Evolutionary conservation across 352 stramenopile genomes (phyloP).

Genomic region (Elongisporangium anandrum): DNA sequence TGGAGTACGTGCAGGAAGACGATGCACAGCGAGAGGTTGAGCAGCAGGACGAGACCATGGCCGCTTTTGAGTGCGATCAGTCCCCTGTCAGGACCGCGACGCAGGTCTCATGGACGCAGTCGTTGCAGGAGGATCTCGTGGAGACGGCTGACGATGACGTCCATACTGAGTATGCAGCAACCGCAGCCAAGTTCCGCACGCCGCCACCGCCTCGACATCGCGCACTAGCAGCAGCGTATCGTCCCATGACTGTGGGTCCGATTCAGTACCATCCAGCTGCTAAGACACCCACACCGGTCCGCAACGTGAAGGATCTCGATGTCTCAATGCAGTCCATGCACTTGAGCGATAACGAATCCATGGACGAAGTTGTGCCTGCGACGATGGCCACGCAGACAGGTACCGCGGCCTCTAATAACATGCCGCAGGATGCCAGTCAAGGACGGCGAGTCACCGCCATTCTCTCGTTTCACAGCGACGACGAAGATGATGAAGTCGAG

Average conservation of each 20-base stretch:
- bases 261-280: not conserved
- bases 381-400: not conserved
- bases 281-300: slow-evolving; percentile 13
- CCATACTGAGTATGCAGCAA: slow-evolving; percentile 20
- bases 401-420: not conserved
- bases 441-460: not conserved
- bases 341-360: slow-evolving; percentile 39
- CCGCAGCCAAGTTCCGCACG: slow-evolving; percentile 11
- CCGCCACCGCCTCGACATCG: not conserved
- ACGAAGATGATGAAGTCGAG: slow-evolving; percentile 13
- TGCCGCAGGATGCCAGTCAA: not conserved
- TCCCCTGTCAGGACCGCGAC: not conserved
- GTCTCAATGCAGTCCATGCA: slow-evolving; percentile 74
- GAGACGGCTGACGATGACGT: slow-evolving; percentile 9
- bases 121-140: not conserved
- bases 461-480: slow-evolving; percentile 4
- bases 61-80: not conserved
- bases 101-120: not conserved
- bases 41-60: not conserved
- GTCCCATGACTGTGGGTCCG: not conserved
- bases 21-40: no score
- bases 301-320: slow-evolving; percentile 30
- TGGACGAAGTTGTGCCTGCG: slow-evolving; percentile 3
- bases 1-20: slow-evolving; percentile 2
- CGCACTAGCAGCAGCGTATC: not conserved